Percentiles rank a stretch among this genome's conserved stretches.
These are phyloP conservation scores for Oryza rufipogon DNA, from an alignment of 176 grass and related monocot species.

Conservation along the genomic window DNA sequence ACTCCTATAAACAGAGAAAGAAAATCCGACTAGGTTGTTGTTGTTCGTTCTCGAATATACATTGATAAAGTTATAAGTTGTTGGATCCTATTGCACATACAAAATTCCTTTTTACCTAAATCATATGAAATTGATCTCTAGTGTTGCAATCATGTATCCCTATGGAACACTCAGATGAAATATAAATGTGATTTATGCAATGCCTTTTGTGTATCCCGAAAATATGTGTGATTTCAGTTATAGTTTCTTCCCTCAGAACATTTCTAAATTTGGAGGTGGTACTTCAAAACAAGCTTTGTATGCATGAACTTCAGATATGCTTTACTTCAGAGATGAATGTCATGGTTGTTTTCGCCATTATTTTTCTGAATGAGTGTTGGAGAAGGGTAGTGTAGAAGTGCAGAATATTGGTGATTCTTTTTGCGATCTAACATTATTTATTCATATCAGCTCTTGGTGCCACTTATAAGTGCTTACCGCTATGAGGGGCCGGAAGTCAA, in stretches of 20 bases:
- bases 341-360: background rate
- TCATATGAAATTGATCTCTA: background rate
- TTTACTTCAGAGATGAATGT: background rate
- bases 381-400: background rate
- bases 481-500: constrained; percentile 82
- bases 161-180: background rate
- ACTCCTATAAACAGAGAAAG: no score
- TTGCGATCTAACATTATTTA: background rate
- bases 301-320: background rate
- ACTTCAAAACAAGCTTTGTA: background rate
- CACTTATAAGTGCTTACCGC: constrained; percentile 74
- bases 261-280: background rate
- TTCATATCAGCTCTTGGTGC: constrained; percentile 79
- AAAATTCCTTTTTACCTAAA: background rate
- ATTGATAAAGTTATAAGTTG: background rate
- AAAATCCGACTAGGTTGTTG: background rate
- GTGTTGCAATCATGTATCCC: background rate
- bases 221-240: background rate
- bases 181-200: background rate
- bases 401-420: background rate
- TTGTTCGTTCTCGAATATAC: background rate
- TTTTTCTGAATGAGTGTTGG: background rate
- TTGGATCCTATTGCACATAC: background rate
- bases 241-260: background rate
- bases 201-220: no score